These are phyloP conservation scores for Acanthamoeba polyphaga DNA, from an alignment of 208 protist species.

Conservation along the genomic window DNA sequence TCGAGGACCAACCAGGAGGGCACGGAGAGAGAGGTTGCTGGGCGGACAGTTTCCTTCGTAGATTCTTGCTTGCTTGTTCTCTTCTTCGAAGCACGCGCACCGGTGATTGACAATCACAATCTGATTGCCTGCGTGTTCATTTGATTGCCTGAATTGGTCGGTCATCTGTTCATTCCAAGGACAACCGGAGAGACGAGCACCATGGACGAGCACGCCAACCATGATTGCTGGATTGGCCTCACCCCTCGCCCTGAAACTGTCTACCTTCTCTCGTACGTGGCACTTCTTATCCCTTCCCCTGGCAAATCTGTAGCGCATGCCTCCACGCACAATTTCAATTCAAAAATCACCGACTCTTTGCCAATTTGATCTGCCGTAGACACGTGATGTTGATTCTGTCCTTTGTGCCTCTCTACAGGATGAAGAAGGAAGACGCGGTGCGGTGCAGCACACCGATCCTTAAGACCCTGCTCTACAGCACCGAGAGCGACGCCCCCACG, in stretches of 20 bases:
- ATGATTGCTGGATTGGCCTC: slow-evolving; percentile 54
- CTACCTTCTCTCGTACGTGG: slow-evolving; percentile 44
- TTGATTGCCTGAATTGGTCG: too few relatives aligned
- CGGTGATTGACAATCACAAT: too few relatives aligned
- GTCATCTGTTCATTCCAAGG: too few relatives aligned
- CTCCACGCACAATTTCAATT: background rate
- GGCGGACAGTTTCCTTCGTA: too few relatives aligned
- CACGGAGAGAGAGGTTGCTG: too few relatives aligned
- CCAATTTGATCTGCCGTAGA: background rate
- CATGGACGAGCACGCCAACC: slow-evolving; percentile 17
- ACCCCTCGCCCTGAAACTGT: slow-evolving; percentile 45
- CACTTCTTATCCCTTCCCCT: background rate
- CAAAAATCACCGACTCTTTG: background rate
- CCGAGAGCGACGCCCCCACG: slow-evolving; percentile 1
- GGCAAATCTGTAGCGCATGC: background rate
- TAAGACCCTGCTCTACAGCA: slow-evolving; percentile 69
- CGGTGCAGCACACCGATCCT: slow-evolving; percentile 52
- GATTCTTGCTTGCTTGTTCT: too few relatives aligned
- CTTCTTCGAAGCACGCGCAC: too few relatives aligned
- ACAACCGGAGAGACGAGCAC: background rate
- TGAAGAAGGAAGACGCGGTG: slow-evolving; percentile 46
- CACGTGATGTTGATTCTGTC: background rate
- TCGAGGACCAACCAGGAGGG: too few relatives aligned
- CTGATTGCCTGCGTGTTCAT: too few relatives aligned
- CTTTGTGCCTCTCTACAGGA: background rate